Evolutionary conservation across 2,329 filamentous ascomycete species (phyloP), one percentile per base, ranked within the genome.

Genomic region (Colletotrichum sp.): DNA sequence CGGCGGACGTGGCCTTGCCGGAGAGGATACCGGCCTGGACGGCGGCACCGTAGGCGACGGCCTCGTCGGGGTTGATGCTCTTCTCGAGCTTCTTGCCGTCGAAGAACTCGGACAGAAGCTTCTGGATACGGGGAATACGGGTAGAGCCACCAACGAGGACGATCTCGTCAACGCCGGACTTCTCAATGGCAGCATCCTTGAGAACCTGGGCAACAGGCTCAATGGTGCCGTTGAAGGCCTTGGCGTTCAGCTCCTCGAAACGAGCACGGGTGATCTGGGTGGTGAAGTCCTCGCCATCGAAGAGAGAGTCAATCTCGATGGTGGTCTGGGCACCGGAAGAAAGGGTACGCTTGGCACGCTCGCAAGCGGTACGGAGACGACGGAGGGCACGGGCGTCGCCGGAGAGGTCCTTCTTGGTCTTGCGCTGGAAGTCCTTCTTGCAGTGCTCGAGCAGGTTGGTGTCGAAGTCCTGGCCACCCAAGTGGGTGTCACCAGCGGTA

Each of bases 71-170:
- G 93, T 99, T 99, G 91, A 99, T 99, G 91, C 95, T 97, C 92
- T 98, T 99, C 93, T 99, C 96, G 81, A 98, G 95, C 94, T 99
- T 98, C 95, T 99, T 99, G 89, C 96, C 96, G 87, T 98, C 95
- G 90, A 99, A 99, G 93, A 96, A 98, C 89, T 99, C 97, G 90
- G 94, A 96, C 81, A 99, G 93, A 80, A 99, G 94, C 93, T 99
- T 99, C 94, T 99, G 97, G 87, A 99, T 98, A 87, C 94, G 93
- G 85, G 97, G 97, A 82, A 99, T 99, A 95, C 97, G 97, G 84
- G 97, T 99, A 79, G 96, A 98, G 82, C 97, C 97, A 93, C 97
- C 97, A 84, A 99, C 97, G 84, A 99, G 95, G 83, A 99, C 97
- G 80, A 99, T 98, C 92, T 99, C 97, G 86, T 99, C 96, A 83